phyloP scores from a whole-genome alignment of 2,329 filamentous ascomycete genomes.

The Phyllosticta paracitricarpa region DNA sequence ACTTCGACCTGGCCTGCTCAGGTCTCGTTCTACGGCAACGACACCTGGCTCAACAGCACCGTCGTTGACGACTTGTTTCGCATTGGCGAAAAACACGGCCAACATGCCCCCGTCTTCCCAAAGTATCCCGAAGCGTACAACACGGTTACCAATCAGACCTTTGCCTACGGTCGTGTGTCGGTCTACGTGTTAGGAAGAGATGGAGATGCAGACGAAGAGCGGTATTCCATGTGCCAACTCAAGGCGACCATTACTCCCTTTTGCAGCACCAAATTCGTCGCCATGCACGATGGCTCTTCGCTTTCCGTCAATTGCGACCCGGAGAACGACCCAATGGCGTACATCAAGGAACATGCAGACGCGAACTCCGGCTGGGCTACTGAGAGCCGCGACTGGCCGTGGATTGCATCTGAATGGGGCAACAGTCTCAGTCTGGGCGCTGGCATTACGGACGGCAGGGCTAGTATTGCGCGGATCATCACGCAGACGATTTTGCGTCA shows the following conservation, averaged over 20 bases:
- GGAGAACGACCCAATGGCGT: slow-evolving; percentile 43
- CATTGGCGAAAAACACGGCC: slow-evolving; percentile 51
- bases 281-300: slow-evolving; percentile 41
- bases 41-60: slow-evolving; percentile 22
- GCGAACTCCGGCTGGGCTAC: slow-evolving; percentile 44
- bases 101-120: slow-evolving; percentile 40
- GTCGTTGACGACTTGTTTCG: slow-evolving; percentile 60
- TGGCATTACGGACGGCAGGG: slow-evolving; percentile 33
- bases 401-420: slow-evolving; percentile 34
- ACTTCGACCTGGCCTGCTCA: slow-evolving; percentile 16
- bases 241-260: slow-evolving; percentile 52
- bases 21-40: slow-evolving; percentile 6
- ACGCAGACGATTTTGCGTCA: slow-evolving; percentile 33
- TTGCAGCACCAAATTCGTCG: slow-evolving; percentile 52
- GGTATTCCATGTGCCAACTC: slow-evolving; percentile 60
- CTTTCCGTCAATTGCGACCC: slow-evolving; percentile 56
- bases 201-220: slow-evolving; percentile 17
- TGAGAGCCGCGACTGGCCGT: slow-evolving; percentile 30
- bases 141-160: slow-evolving; percentile 38
- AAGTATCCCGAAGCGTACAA: slow-evolving; percentile 53
- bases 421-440: slow-evolving; percentile 34
- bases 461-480: slow-evolving; percentile 34
- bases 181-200: slow-evolving; percentile 53
- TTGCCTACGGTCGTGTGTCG: slow-evolving; percentile 30
- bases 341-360: slow-evolving; percentile 40